Base-by-base conservation (phyloP, 768 basidiomycete species). In the Pisolithus microcarpus region DNA sequence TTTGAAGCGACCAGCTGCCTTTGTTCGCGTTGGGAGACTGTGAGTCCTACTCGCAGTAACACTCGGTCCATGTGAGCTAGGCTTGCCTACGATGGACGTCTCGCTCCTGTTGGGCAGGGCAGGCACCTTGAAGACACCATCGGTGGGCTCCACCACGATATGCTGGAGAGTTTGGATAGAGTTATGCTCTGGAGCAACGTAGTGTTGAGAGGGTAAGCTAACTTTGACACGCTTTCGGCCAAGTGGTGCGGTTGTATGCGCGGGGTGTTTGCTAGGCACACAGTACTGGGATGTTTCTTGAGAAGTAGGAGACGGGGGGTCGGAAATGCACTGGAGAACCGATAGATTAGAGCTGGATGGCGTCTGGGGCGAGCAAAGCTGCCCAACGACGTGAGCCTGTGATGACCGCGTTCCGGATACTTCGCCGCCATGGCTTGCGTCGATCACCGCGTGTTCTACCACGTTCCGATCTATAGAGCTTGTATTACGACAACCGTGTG, bases 201-300 rank as follows among this genome's bases (percentile, higher is more conserved):
- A 30, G 23, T 51, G 19, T 36, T 46, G 50, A 10, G 24, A n/a
- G 39, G 26, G 9, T 11, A 15, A 23, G 11, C 42, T 51, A 15
- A 49, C 34, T 49, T 36, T 58, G 10, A 19, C 45, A 37, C 56
- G 57, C 50, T 65, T 64, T 7, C 38, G 38, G 9, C 53, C 36
- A 7, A n/a, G 43, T 26, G 57, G 43, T 26, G 23, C 28, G 36
- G 44, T 46, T 65, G 39, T 63, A 58, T 58, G 61, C 61, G 54
- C 56, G 1, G 45, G 45, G 24, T 53, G 56, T 54, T 63, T 65
- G 46, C 34, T 36, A 10, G 45, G 34, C 8, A 46, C 4, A 9
- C 30, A 13, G 11, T 46, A 0, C 31, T 18, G 19, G 45, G 31
- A 18, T 23, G 34, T 9, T 34, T 36, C n/a, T 30, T 24, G 43